Conservation (phyloP, 345 rosid species). For the Sonneratia caseolaris region DNA sequence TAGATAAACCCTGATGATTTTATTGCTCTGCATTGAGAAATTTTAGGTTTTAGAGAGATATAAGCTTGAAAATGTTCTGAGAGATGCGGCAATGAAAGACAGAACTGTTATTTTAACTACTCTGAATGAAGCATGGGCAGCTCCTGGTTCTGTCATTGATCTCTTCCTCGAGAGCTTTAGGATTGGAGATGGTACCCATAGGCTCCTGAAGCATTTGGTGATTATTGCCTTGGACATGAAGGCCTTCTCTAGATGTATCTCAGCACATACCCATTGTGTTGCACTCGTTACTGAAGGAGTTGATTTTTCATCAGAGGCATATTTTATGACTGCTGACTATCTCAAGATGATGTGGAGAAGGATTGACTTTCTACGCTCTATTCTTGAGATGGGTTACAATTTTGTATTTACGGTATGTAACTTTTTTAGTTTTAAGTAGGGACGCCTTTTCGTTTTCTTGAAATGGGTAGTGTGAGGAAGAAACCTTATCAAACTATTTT, state of each 20-base stretch:
- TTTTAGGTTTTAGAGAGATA: constrained; percentile 23
- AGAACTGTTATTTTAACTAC: constrained; percentile 70
- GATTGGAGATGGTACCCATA: constrained; percentile 45
- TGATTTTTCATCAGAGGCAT: constrained; percentile 68
- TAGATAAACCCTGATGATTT: background rate
- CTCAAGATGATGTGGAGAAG: constrained; percentile 96
- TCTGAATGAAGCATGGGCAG: constrained; percentile 80
- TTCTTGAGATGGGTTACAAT: constrained; percentile 80
- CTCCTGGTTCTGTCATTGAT: constrained; percentile 49
- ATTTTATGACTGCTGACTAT: constrained; percentile 70
- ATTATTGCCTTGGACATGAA: constrained; percentile 59
- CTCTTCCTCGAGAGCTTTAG: constrained; percentile 73
- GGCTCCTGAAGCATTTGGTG: constrained; percentile 63
- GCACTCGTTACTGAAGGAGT: constrained; percentile 54
- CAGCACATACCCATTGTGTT: constrained; percentile 56
- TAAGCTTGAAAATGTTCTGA: constrained; percentile 48
- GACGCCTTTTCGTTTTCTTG: background rate
- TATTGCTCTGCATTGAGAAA: background rate
- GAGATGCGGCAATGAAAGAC: constrained; percentile 46
- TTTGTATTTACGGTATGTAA: constrained; percentile 76
- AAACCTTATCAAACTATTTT: background rate
- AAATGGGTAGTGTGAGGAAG: background rate
- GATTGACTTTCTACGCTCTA: constrained; percentile 56
- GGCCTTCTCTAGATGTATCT: constrained; percentile 52
- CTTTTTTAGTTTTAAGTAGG: background rate